Evolutionary conservation across 139 green algal species (phyloP).

Genomic region (Spirogloea muscicola): DNA sequence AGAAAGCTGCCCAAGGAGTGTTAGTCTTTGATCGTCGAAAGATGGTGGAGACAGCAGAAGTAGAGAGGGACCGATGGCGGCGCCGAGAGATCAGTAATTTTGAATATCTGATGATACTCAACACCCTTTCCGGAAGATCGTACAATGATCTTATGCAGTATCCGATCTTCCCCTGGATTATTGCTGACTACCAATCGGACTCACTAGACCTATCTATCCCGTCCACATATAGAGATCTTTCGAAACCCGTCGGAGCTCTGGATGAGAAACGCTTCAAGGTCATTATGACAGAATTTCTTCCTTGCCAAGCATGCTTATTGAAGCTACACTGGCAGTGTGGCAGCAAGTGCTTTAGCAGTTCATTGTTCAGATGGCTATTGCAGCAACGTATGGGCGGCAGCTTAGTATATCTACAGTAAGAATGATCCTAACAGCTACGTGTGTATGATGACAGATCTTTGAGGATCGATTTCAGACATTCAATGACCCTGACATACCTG

Average conservation of each 20-base stretch:
- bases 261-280: slow-evolving; percentile 40
- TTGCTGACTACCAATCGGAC: slow-evolving; percentile 44
- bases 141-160: slow-evolving; percentile 59
- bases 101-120: slow-evolving; percentile 52
- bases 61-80: slow-evolving; percentile 15
- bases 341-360: no score
- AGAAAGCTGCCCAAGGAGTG: background rate
- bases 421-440: no score
- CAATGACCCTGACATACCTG: slow-evolving; percentile 11
- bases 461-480: slow-evolving; percentile 9
- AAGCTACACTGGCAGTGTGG: no score
- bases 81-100: slow-evolving; percentile 47
- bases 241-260: slow-evolving; percentile 50
- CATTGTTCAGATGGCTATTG: no score
- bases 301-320: no score
- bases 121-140: slow-evolving; percentile 55
- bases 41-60: slow-evolving; percentile 29
- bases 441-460: slow-evolving; percentile 8
- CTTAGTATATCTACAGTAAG: no score
- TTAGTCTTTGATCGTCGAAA: slow-evolving; percentile 13
- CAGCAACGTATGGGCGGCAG: no score
- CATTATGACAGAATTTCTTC: no score
- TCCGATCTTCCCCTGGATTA: slow-evolving; percentile 51
- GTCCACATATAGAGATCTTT: slow-evolving; percentile 37
- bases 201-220: slow-evolving; percentile 40